A percentile compares a stretch with the other conserved stretches of the same genome.
Evolutionary conservation across 2,329 filamentous ascomycete genomes (phyloP).

Genomic region (Xylariaceae sp.): DNA sequence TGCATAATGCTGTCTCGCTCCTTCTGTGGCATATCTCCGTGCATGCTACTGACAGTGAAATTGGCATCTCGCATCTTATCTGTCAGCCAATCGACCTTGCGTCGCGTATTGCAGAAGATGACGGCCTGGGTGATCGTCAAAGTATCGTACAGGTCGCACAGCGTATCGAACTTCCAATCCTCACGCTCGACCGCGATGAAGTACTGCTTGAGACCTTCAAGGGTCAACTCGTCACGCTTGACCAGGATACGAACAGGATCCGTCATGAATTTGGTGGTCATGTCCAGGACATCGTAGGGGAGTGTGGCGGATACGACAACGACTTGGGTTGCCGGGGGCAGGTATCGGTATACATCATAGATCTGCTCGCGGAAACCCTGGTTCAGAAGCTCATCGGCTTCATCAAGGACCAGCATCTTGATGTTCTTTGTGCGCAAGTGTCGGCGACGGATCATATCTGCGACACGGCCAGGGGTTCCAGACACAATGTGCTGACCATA

Average conservation of each 20-base stretch:
- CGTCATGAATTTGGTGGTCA: constrained; percentile 99
- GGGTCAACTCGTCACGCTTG: constrained; percentile 96
- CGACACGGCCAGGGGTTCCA: constrained; percentile 90
- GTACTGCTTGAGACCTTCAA: constrained; percentile 97
- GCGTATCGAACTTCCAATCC: constrained; percentile 99
- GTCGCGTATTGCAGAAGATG: constrained; percentile 98
- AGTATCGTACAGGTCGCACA: constrained; percentile 97
- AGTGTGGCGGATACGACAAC: constrained; percentile 95
- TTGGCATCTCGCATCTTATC: constrained; percentile 99
- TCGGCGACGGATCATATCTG: constrained; percentile 57
- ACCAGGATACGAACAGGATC: constrained; percentile 94
- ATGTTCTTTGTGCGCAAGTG: constrained; percentile 55
- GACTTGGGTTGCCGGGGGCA: constrained; percentile 95
- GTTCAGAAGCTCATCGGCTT: constrained; percentile 67
- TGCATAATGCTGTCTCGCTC: constrained; percentile 99
- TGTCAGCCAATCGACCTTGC: constrained; percentile 98
- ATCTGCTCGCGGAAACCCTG: constrained; percentile 97
- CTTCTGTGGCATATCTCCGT: constrained; percentile 98
- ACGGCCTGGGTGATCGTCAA: constrained; percentile 98
- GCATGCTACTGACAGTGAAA: constrained; percentile 98
- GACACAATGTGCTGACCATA: constrained; percentile 98
- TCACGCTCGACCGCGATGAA: constrained; percentile 99
- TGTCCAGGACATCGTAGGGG: constrained; percentile 95
- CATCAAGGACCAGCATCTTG: constrained; percentile 59
- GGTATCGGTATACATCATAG: constrained; percentile 96